phyloP scores from a whole-genome alignment of 2,329 filamentous ascomycete genomes.

The Colletotrichum eremochloae region DNA sequence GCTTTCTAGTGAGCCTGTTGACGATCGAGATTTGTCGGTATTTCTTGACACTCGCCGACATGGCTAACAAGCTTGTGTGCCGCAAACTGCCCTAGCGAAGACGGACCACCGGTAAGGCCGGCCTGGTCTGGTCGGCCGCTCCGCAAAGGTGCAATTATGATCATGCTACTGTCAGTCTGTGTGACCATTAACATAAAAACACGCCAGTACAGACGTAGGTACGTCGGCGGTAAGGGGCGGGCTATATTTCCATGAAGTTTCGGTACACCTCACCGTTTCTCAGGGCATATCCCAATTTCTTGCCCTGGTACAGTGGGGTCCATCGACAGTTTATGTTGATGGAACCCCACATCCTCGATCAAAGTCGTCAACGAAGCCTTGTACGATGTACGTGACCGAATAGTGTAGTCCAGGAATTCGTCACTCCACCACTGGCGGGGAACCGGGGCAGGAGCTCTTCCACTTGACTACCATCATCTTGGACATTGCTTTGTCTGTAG shows the following conservation, averaged over 20 bases:
- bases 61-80: constrained; percentile 5
- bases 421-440: constrained; percentile 9
- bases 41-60: constrained; percentile 5
- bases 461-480: constrained; percentile 22
- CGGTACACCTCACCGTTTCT: constrained; percentile 13
- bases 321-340: constrained; percentile 3
- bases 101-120: background rate
- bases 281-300: constrained; percentile 33
- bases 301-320: constrained; percentile 23
- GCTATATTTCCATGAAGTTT: constrained; percentile 15
- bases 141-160: background rate
- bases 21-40: constrained; percentile 2
- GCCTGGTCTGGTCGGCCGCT: background rate
- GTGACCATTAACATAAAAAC: background rate
- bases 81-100: background rate
- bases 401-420: constrained; percentile 2
- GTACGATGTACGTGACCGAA: constrained; percentile 7
- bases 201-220: background rate
- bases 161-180: background rate
- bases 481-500: background rate
- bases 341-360: constrained; percentile 18
- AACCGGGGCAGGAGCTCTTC: constrained; percentile 13
- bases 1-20: background rate
- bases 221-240: background rate
- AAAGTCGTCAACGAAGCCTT: constrained; percentile 19